phyloP scores from a whole-genome alignment of 352 stramenopile genomes.

The Phytopythium delawarense region DNA sequence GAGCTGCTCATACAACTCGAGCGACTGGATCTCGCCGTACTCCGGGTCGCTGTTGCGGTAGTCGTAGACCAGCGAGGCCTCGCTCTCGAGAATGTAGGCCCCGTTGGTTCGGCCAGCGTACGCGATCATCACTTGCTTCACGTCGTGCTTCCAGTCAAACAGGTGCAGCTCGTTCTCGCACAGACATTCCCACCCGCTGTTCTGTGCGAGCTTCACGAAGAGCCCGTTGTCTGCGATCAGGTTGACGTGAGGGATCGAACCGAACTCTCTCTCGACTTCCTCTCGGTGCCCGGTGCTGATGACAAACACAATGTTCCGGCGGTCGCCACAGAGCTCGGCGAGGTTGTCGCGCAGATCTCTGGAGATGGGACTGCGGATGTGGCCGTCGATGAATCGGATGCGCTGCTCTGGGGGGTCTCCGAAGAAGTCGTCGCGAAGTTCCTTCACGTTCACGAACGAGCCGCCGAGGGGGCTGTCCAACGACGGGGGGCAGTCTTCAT shows the following conservation, averaged over 20 bases:
- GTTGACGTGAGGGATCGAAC: slow-evolving; percentile 42
- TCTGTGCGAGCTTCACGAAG: slow-evolving; percentile 43
- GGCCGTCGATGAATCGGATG: slow-evolving; percentile 59
- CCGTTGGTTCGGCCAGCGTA: slow-evolving; percentile 97
- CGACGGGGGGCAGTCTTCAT: slow-evolving; percentile 60
- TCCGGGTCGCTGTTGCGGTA: slow-evolving; percentile 98
- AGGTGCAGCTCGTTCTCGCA: slow-evolving; percentile 45
- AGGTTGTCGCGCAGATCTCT: slow-evolving; percentile 52
- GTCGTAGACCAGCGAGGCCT: slow-evolving; percentile 97
- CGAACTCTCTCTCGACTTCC: slow-evolving; percentile 61
- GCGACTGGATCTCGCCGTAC: slow-evolving; percentile 97
- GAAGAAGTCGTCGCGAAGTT: slow-evolving; percentile 2
- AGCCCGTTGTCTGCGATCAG: slow-evolving; percentile 68
- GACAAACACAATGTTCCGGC: slow-evolving; percentile 66
- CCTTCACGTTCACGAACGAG: slow-evolving; percentile 1
- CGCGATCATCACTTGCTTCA: slow-evolving; percentile 95
- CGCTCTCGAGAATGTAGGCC: slow-evolving; percentile 96
- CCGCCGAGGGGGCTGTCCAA: slow-evolving; percentile 1
- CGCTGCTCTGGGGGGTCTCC: slow-evolving; percentile 19
- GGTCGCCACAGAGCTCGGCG: slow-evolving; percentile 45
- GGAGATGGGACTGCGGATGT: slow-evolving; percentile 65
- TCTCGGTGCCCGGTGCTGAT: slow-evolving; percentile 51
- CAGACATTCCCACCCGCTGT: slow-evolving; percentile 49
- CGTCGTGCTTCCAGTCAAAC: slow-evolving; percentile 93
- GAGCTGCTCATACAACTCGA: slow-evolving; percentile 90